These are phyloP conservation scores for Globisporangium carolinianum DNA, from an alignment of 352 stramenopile genomes.

Conservation along the genomic window DNA sequence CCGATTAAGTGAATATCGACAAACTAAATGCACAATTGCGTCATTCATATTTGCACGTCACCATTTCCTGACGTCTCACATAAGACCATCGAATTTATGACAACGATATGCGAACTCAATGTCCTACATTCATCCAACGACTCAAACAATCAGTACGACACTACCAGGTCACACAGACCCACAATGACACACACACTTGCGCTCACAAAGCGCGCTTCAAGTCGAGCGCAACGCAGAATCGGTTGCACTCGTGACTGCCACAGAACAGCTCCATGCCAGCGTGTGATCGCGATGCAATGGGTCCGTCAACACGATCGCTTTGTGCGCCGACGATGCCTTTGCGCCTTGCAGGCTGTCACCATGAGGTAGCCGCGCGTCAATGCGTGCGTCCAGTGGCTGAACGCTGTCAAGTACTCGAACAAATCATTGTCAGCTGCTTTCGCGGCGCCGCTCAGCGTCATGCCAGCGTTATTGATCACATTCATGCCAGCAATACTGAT, in stretches of 20 bases:
- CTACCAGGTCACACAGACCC: too few species aligned
- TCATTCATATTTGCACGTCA: too few species aligned
- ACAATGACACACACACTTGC: neutral
- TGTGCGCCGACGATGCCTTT: neutral
- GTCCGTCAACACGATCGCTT: conserved; percentile 9
- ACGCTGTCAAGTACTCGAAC: neutral
- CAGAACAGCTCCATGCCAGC: conserved; percentile 15
- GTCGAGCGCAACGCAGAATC: conserved; percentile 2
- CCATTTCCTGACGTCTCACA: too few species aligned
- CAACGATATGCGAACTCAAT: neutral
- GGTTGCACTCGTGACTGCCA: conserved; percentile 10
- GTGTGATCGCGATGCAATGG: conserved; percentile 7
- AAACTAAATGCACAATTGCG: too few species aligned
- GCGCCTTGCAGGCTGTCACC: conserved; percentile 37
- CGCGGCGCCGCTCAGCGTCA: neutral
- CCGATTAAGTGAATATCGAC: too few species aligned
- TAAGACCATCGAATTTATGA: too few species aligned
- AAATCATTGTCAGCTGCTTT: neutral
- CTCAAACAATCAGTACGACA: too few species aligned
- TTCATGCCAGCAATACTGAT: conserved; percentile 20
- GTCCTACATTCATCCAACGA: too few species aligned
- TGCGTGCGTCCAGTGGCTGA: conserved; percentile 20
- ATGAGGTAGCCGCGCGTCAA: conserved; percentile 28
- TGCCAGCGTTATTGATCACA: conserved; percentile 36
- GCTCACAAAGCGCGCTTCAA: conserved; percentile 26